Conservation (phyloP, 106 monocot species). For the Ottelia alismoides region DNA sequence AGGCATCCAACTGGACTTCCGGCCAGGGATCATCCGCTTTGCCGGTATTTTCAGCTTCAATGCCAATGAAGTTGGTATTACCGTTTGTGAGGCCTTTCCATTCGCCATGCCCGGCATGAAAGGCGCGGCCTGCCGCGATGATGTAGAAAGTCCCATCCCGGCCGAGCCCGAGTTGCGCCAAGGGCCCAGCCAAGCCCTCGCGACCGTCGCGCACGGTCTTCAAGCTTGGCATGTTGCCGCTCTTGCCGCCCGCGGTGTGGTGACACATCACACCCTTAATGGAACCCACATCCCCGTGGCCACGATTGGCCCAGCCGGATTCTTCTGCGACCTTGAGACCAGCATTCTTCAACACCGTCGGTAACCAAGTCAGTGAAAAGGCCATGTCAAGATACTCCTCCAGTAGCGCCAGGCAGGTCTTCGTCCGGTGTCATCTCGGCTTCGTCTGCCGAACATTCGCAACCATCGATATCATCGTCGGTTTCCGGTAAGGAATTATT, state of each 20-base stretch:
- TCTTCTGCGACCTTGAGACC: not conserved
- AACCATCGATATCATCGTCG: too few species aligned
- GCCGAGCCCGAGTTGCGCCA: not conserved
- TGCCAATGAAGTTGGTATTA: not conserved
- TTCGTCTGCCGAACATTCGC: too few species aligned
- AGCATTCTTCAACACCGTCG: not conserved
- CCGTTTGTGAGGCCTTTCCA: not conserved
- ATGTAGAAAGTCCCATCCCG: not conserved
- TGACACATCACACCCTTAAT: not conserved
- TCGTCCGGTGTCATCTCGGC: too few species aligned
- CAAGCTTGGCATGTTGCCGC: not conserved
- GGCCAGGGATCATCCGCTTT: not conserved
- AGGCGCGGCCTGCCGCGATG: not conserved
- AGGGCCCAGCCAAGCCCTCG: not conserved
- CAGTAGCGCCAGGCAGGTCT: too few species aligned
- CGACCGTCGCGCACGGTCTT: not conserved
- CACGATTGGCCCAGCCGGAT: not conserved
- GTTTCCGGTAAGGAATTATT: too few species aligned
- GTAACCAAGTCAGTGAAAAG: not conserved
- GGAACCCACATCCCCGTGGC: too few species aligned
- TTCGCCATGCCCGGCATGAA: not conserved
- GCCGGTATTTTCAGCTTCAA: not conserved
- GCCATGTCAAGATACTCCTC: too few species aligned
- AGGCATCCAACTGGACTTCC: not conserved
- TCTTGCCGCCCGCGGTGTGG: not conserved